phyloP scores from a whole-genome alignment of 1,139 yeast species.

The Kazachstania sp. region DNA sequence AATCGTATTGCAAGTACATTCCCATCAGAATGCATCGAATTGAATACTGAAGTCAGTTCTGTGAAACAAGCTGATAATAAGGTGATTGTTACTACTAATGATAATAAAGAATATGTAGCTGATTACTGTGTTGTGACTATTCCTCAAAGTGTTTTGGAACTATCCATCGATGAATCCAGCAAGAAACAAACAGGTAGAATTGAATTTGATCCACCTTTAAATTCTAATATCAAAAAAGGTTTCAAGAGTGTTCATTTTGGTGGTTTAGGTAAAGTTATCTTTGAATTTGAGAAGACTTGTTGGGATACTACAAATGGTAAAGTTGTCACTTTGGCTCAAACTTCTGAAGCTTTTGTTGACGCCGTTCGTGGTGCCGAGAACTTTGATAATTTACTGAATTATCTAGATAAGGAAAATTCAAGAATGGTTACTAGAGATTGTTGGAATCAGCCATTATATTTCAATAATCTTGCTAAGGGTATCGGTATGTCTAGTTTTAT shows the following conservation, averaged over 20 bases:
- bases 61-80: conserved; percentile 31
- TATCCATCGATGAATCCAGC: conserved; percentile 30
- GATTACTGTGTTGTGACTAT: conserved; percentile 61
- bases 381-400: conserved; percentile 9
- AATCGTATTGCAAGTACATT: conserved; percentile 38
- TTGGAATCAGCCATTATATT: conserved; percentile 46
- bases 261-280: conserved; percentile 65
- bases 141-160: conserved; percentile 59
- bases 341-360: conserved; percentile 10
- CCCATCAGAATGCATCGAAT: conserved; percentile 36
- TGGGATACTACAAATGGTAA: conserved; percentile 44
- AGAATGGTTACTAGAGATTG: conserved; percentile 16
- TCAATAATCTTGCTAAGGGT: conserved; percentile 38
- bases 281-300: conserved; percentile 60
- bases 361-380: conserved; percentile 13
- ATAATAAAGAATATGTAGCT: conserved; percentile 31
- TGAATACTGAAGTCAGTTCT: conserved; percentile 40
- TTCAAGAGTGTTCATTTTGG: conserved; percentile 53
- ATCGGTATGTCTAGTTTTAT: conserved; percentile 43
- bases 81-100: conserved; percentile 27
- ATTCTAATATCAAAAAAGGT: conserved; percentile 38
- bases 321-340: conserved; percentile 18
- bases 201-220: conserved; percentile 53
- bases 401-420: background rate
- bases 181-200: conserved; percentile 31